Percentiles rank a stretch among this genome's conserved stretches.
Evolutionary conservation across 345 rosid genomes (phyloP).

Genomic region (Noccaea caerulescens): DNA sequence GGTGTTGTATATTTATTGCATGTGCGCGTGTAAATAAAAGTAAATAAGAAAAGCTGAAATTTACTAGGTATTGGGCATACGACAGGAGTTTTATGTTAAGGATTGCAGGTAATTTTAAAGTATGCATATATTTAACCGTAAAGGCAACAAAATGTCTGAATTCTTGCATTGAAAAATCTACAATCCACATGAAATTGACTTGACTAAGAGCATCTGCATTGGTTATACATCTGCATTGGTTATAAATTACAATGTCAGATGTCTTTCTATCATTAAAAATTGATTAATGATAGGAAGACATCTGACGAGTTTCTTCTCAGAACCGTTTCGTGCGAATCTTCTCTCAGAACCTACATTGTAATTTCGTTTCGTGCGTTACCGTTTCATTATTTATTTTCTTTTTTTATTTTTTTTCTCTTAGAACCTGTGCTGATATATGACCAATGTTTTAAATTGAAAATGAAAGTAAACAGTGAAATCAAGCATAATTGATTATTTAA

Average conservation of each 20-base stretch:
- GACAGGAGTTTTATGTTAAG: slow-evolving; percentile 32
- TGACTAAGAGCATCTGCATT: no score
- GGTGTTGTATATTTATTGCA: slow-evolving; percentile 15
- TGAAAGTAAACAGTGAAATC: slow-evolving; percentile 6
- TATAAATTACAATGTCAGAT: no score
- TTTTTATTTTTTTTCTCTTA: no score
- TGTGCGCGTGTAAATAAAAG: slow-evolving; percentile 18
- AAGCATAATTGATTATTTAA: not conserved
- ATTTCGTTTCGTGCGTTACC: no score
- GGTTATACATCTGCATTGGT: no score
- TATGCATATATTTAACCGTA: not conserved
- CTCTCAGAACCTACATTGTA: no score
- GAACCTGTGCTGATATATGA: no score
- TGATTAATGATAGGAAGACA: no score
- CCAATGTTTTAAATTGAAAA: not conserved
- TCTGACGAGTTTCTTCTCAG: no score
- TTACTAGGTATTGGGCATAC: slow-evolving; percentile 24
- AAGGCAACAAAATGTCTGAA: not conserved
- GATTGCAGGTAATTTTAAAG: slow-evolving; percentile 24
- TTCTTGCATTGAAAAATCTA: not conserved
- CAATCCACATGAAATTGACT: not conserved
- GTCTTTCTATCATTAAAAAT: no score
- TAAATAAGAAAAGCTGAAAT: slow-evolving; percentile 20
- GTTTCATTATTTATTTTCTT: no score
- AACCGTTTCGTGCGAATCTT: no score